These are phyloP conservation scores for Botrytis tulipae DNA, from an alignment of 2,329 filamentous ascomycete species.

Conservation along the genomic window DNA sequence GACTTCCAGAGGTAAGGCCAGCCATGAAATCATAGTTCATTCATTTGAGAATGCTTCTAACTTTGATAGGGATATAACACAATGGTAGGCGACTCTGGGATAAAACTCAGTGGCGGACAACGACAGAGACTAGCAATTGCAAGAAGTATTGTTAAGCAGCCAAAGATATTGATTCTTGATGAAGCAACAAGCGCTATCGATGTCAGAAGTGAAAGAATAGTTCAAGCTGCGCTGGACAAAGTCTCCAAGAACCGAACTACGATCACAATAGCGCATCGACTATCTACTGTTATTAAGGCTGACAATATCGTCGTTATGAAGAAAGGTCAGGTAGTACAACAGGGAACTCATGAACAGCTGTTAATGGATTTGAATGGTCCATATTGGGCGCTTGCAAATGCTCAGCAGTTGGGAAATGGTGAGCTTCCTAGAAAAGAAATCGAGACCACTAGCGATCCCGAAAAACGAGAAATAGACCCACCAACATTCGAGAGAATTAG, in stretches of 20 bases:
- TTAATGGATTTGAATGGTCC: slow-evolving; percentile 55
- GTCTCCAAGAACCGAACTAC: slow-evolving; percentile 82
- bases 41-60: not conserved
- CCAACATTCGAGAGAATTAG: slow-evolving; percentile 9
- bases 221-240: slow-evolving; percentile 80
- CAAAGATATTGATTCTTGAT: slow-evolving; percentile 57
- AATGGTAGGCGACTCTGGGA: slow-evolving; percentile 70
- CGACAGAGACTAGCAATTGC: slow-evolving; percentile 73
- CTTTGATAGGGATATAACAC: slow-evolving; percentile 62
- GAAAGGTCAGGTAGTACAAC: slow-evolving; percentile 70
- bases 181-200: slow-evolving; percentile 68
- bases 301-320: slow-evolving; percentile 81
- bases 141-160: slow-evolving; percentile 52
- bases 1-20: slow-evolving; percentile 45
- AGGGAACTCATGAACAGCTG: slow-evolving; percentile 70
- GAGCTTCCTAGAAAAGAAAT: not conserved
- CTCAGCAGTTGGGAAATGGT: slow-evolving; percentile 49
- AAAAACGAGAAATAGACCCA: not conserved
- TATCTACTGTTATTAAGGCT: slow-evolving; percentile 87
- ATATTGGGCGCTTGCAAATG: slow-evolving; percentile 66
- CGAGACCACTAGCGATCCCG: not conserved
- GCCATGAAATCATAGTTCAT: not conserved
- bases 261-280: slow-evolving; percentile 86
- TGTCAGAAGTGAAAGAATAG: slow-evolving; percentile 85
- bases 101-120: slow-evolving; percentile 77